Percentiles rank a stretch among this genome's conserved stretches.
Conservation (phyloP, 129 eudicot genomes). For the Glebionis coronaria region DNA sequence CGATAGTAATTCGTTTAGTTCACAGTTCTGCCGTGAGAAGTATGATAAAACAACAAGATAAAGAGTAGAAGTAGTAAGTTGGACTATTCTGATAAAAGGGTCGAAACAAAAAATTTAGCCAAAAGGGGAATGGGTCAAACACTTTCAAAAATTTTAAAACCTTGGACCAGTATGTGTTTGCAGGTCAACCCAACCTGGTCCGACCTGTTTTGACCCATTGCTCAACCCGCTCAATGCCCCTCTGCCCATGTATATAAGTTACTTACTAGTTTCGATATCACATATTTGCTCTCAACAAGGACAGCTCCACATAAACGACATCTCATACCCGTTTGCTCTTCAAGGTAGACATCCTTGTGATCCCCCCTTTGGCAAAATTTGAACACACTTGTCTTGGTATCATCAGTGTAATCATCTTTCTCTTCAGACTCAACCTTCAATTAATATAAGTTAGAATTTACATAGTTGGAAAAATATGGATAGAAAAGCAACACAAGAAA, state of each 20-base stretch:
- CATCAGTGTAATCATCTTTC: neutral
- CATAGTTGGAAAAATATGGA: neutral
- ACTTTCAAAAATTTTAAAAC: neutral
- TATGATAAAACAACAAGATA: neutral
- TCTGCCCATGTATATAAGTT: slow-evolving; percentile 1
- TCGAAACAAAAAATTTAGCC: neutral
- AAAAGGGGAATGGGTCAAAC: neutral
- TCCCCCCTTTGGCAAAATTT: slow-evolving; percentile 32
- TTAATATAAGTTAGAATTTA: neutral
- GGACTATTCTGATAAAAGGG: neutral
- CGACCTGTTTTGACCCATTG: neutral
- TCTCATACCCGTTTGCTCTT: slow-evolving; percentile 48
- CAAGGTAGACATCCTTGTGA: slow-evolving; percentile 31
- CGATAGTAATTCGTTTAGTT: neutral
- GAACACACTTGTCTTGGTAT: neutral
- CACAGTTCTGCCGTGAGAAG: neutral
- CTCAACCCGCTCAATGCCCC: neutral
- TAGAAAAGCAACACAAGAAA: neutral
- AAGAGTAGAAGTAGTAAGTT: neutral
- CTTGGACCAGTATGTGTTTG: neutral
- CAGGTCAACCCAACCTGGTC: neutral
- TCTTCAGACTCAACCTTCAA: slow-evolving; percentile 29
- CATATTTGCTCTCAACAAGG: slow-evolving; percentile 32
- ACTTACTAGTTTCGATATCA: slow-evolving; percentile 46
- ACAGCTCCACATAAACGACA: slow-evolving; percentile 44